Base-by-base conservation (phyloP, 2,329 filamentous ascomycete species). In the Berkeleyomyces rouxiae region DNA sequence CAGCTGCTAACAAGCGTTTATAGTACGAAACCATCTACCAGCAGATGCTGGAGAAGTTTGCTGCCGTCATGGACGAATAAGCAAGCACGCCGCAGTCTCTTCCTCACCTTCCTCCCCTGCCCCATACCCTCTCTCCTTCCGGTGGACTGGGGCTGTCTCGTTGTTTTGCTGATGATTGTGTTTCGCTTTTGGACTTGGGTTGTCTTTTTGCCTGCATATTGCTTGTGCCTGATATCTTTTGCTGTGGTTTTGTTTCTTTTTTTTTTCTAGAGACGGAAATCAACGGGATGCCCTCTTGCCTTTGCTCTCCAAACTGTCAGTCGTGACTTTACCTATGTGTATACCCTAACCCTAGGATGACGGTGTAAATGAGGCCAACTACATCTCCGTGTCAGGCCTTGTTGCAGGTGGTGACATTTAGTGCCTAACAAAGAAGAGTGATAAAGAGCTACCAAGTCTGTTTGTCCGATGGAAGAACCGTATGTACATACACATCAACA, bases 31-130 rank as follows among this genome's bases (percentile, higher is more conserved):
- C 84, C 69, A 84, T 97, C 69, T 81, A 93, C 69, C 89, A 95
- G 77, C 80, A 84, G 70, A 92, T 99, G 90, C 85, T 87, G 69
- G 93, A 99, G 78, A 96, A 96, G 78, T 99, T 99, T 77, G 93
- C 93, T 59, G 86, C 90, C 46, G 92, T 99, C 65, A 83, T 89
- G 73, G 93, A 99, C 75, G 92, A 97, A 82, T 99, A 90, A 74
- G 63, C 61, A 62, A 51, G 16, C 16, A 42, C 33, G 47, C 47
- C 23, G 23, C 23, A 23, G 23, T 23, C 23, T 23, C 23, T 23
- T 23, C 23, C 23, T 23, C 23, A 23, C 23, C 23, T 23, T 23
- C 23, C 23, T 23, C 23, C 23, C 23, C 23, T 23, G 23, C 23
- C 23, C 23, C 23, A 23, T 23, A 23, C 23, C 23, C 23, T 23